phyloP scores from a whole-genome alignment of 345 rosid genomes.

The Viola odorata region DNA sequence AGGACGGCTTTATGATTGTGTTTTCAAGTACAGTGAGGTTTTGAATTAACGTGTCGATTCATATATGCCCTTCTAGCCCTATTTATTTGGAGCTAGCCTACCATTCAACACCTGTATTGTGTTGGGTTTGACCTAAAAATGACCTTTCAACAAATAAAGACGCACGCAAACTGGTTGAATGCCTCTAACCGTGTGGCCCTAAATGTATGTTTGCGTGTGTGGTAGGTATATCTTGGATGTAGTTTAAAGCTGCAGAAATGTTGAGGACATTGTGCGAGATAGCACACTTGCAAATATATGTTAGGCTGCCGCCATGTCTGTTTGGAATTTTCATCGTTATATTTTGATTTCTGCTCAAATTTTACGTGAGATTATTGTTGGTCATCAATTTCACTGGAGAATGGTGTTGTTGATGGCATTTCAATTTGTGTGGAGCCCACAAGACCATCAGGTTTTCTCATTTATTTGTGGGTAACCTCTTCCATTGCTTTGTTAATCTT shows the following conservation, averaged over 20 bases:
- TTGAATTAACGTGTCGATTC: constrained; percentile 19
- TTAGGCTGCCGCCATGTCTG: too few relatives aligned
- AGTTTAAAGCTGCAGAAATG: neutral
- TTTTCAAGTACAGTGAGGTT: constrained; percentile 82
- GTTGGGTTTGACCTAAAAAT: neutral
- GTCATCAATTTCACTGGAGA: too few relatives aligned
- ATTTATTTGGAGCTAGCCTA: neutral
- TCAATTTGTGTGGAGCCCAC: too few relatives aligned
- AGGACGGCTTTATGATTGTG: constrained; percentile 95
- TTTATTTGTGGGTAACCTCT: too few relatives aligned
- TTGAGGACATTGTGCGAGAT: too few relatives aligned
- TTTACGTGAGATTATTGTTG: too few relatives aligned
- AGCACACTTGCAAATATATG: too few relatives aligned
- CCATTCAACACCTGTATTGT: constrained; percentile 1
- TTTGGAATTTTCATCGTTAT: too few relatives aligned
- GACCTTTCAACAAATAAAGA: constrained; percentile 8
- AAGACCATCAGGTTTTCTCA: too few relatives aligned
- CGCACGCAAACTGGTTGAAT: neutral
- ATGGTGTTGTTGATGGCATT: too few relatives aligned
- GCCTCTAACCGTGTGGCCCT: neutral
- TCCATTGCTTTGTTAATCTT: too few relatives aligned
- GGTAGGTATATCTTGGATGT: neutral
- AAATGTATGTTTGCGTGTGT: neutral
- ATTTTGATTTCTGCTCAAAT: too few relatives aligned
- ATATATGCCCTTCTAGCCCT: neutral